A percentile compares a stretch with the other conserved stretches of the same genome.
phyloP scores from a whole-genome alignment of 129 eudicot species.

The Flaveria robusta region DNA sequence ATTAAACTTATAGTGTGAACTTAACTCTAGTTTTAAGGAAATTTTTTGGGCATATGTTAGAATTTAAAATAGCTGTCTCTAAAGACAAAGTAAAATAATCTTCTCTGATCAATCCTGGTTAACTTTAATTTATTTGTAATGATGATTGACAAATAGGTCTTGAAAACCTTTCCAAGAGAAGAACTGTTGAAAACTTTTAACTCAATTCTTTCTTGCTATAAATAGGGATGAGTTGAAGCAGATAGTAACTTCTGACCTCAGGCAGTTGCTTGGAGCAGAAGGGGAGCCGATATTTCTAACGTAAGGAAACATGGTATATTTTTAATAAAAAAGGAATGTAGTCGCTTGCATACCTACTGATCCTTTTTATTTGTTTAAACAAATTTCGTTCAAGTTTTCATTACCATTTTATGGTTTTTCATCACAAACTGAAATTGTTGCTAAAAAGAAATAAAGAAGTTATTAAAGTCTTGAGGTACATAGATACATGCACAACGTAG shows the following conservation, averaged over 20 bases:
- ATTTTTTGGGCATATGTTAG: neutral
- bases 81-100: neutral
- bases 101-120: neutral
- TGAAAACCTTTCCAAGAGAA: neutral
- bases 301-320: conserved; percentile 46
- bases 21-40: neutral
- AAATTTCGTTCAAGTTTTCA: neutral
- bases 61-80: neutral
- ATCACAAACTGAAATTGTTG: conserved; percentile 11
- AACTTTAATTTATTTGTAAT: conserved; percentile 5
- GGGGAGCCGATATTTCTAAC: conserved; percentile 77
- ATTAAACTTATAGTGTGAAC: conserved; percentile 5
- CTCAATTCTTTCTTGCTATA: conserved; percentile 10
- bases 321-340: neutral
- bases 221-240: conserved; percentile 86
- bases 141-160: conserved; percentile 7
- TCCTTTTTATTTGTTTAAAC: neutral
- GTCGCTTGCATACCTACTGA: neutral
- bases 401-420: neutral
- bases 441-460: conserved; percentile 6
- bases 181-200: conserved; percentile 9
- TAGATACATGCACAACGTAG: no score
- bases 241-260: conserved; percentile 82
- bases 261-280: conserved; percentile 81
- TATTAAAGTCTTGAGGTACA: neutral